These are phyloP conservation scores for Pouteria campechiana DNA, from an alignment of 179 eudicot genomes.

Conservation along the genomic window DNA sequence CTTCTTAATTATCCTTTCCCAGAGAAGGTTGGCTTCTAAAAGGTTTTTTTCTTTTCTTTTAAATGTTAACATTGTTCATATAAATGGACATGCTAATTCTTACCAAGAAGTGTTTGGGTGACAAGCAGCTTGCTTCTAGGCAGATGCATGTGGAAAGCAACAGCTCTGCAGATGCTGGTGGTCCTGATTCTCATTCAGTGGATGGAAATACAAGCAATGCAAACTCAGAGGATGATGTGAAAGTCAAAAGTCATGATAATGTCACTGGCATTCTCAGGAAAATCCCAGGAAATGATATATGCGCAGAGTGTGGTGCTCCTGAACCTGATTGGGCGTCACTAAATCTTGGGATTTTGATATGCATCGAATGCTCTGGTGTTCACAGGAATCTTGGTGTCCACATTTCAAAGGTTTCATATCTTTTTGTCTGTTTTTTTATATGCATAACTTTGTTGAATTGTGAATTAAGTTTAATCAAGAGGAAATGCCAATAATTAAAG, in stretches of 20 bases:
- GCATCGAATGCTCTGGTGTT: conserved; percentile 94
- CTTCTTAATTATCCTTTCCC: conserved; percentile 79
- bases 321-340: conserved; percentile 97
- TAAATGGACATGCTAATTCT: conserved; percentile 1
- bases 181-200: conserved; percentile 19
- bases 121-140: conserved; percentile 23
- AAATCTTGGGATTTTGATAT: conserved; percentile 79
- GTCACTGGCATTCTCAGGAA: conserved; percentile 49
- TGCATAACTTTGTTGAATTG: too few species aligned
- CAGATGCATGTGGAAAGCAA: conserved; percentile 15
- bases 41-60: background rate
- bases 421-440: background rate
- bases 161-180: conserved; percentile 10
- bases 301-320: conserved; percentile 78
- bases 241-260: conserved; percentile 30
- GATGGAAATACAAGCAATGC: conserved; percentile 14
- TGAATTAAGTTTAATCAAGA: too few species aligned
- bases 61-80: background rate
- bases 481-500: too few species aligned
- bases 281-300: conserved; percentile 69
- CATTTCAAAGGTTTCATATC: conserved; percentile 64
- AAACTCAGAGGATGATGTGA: conserved; percentile 20
- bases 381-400: conserved; percentile 98
- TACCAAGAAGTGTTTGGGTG: conserved; percentile 14
- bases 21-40: conserved; percentile 40